Base-by-base conservation (phyloP, 2,329 filamentous ascomycete species). In the Stagonosporopsis vannaccii region DNA sequence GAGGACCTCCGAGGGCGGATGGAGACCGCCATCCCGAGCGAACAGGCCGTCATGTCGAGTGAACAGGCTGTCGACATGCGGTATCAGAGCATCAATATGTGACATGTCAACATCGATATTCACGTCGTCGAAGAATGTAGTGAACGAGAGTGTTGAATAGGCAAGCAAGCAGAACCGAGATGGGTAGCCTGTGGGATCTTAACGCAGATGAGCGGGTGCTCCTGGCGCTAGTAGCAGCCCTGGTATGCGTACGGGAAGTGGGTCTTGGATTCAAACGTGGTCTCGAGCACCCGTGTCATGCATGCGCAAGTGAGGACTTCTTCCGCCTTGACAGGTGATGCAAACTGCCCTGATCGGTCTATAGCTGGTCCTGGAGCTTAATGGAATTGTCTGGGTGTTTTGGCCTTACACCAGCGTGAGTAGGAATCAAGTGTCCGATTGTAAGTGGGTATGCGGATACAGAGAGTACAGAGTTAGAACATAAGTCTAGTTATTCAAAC, bases 1-100 rank as follows among this genome's bases (percentile, higher is more conserved):
- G 41, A 78, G 51, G 19, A 82, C 76, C 19, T 75, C 68, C n/a
- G 68, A 32, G n/a, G 80, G 77, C 25, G 80, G 77, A 28, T 68
- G 53, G 1, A 72, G 59, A 40, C 71, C 71, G 19, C 71, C 72
- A 54, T 43, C 62, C n/a, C 69, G 67, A 45, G 62, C 48, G 33
- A 66, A 56, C 8, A 72, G 61, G n/a, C 28, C 41, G 42, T 39
- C 32, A 17, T 37, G 39, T 26, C 22, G 39, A 26, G n/a, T 48
- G 30, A 67, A 58, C 11, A 71, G 62, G n/a, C 37, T 37, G 43
- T 44, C 26, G 39, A 22, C 20, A 22, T 48, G 37, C 30, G 53
- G 42, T 22, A 25, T 41, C 42, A 57, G 32, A 19, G 7, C 32
- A 23, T 48, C 54, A 20, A 52, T 23, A 17, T 43, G 37, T 43